Base-by-base conservation (phyloP, 208 protist species). In the Angomonas desouzai region DNA sequence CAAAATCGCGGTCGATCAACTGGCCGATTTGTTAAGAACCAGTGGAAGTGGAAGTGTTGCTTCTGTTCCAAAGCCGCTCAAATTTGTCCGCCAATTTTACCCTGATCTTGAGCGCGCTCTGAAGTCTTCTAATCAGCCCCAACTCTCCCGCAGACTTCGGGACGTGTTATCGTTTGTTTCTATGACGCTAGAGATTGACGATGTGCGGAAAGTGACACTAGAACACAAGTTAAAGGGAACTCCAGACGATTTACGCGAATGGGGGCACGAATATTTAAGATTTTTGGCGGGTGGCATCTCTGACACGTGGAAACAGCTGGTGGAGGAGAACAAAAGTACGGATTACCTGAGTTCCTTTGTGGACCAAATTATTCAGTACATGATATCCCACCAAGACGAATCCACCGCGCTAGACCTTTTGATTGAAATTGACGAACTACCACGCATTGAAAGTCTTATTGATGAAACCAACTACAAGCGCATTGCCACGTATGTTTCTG, bases 241-340 rank as follows among this genome's bases (percentile, higher is more conserved):
- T n/a, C 81, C 64, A 13, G 87, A 96, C 51, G 89, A 98, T 43
- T 70, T 99, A 7, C 97, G 84, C 3, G 49, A 81, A 36, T 99
- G 99, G 98, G 99, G 99, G 6, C 98, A 99, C 74, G 99, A 99
- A 81, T 99, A 99, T 72, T 90, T 99, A 20, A 81, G 96, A 67
- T 91, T 94, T 70, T 85, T 99, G 27, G 75, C 97, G 1, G 97
- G 89, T 9, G 94, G 98, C 66, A 90, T 99, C 43, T 91, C 80
- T 18, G 82, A 84, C 11, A 95, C 98, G 77, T 99, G 95, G 82
- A 82, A 89, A 47, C 78, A 85, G 48, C 77, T 86, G 1, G 49
- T 65, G 16, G 65, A 76, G 36, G 67, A 78, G 60, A 63, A 53
- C 2, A 84, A 86, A 43, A 71, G 76, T 59, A 89, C 83, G 23